Conservation (phyloP, 2,329 filamentous ascomycete genomes). For the Ophiostoma perfectum region DNA sequence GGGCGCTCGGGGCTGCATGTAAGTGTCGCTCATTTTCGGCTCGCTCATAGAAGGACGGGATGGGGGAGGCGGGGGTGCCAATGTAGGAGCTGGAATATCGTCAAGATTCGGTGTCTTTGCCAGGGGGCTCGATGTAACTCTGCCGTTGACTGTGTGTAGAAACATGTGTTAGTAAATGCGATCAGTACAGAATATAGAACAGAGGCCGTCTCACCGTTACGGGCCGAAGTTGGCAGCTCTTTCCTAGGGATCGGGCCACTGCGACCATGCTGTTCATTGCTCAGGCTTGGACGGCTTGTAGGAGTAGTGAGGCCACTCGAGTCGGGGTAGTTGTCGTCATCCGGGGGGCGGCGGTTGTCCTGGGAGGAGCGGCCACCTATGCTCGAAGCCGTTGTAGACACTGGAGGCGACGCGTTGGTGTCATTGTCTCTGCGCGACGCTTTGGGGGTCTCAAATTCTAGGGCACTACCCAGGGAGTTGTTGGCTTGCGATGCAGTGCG, state of each 20-base stretch:
- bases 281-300: slow-evolving; percentile 38
- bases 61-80: slow-evolving; percentile 12
- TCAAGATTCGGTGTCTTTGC: slow-evolving; percentile 19
- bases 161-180: slow-evolving; percentile 10
- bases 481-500: slow-evolving; percentile 44
- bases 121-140: slow-evolving; percentile 28
- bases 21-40: slow-evolving; percentile 46
- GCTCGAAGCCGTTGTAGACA: slow-evolving; percentile 30
- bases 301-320: slow-evolving; percentile 32
- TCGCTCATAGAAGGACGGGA: slow-evolving; percentile 34
- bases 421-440: slow-evolving; percentile 39
- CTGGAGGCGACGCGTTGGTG: slow-evolving; percentile 35
- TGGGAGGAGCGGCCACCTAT: slow-evolving; percentile 50
- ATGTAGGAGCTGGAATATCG: slow-evolving; percentile 12
- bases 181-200: neutral
- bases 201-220: slow-evolving; percentile 40
- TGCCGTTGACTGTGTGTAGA: slow-evolving; percentile 31
- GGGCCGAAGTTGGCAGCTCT: slow-evolving; percentile 48
- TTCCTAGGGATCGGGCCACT: slow-evolving; percentile 57
- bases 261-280: slow-evolving; percentile 41
- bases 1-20: slow-evolving; percentile 54
- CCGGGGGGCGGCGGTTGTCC: slow-evolving; percentile 49
- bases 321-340: slow-evolving; percentile 47
- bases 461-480: slow-evolving; percentile 27
- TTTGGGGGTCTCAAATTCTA: slow-evolving; percentile 36